Evolutionary conservation across 129 eudicot species (phyloP), one percentile per base, ranked within the genome.

Genomic region (Solidago caesia): DNA sequence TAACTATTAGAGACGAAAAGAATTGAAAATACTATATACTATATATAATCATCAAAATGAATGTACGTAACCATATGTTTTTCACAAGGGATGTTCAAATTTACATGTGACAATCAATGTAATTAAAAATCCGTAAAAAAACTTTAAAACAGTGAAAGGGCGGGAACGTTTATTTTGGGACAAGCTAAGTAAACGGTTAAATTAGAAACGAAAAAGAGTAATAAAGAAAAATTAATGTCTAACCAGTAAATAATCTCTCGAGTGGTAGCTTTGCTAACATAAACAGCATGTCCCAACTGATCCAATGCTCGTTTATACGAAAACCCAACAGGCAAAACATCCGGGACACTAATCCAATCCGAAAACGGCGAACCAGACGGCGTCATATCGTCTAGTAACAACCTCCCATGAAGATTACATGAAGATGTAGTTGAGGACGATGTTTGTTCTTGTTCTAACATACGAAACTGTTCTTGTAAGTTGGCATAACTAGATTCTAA

Each of bases 241-340:
- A 2, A 89, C 98, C 98, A 92, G 73, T 64, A 89, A 25, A 87
- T 75, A 14, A 92, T 92, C 80, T 90, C 91, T 44, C 80, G 83
- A 7, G 88, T 71, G 52, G 41, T 33, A 73, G 82, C 72, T 48
- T 80, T 84, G 60, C 79, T 78, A 33, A 92, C 96, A 67, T 80
- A 70, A 84, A 92, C 87, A 11, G 98, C 95, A 78, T 92, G 98
- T 25, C 96, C 91, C 81, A 92, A 78, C 8, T 76, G 79, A 51
- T 87, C 90, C 87, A 92, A 78, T 74, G 89, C 96, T 44, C 84
- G 86, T 77, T 80, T 79, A 78, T 86, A 85, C 73, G 91, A 87
- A 72, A 80, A 79, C 14, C 84, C 87, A 44, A 64, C 13, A 5
- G 74, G 75, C 43, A 78, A 78, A 4, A 57, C 75, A 12, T 83